These are phyloP conservation scores for Penicillium flavigenum DNA, from an alignment of 495 filamentous ascomycete species.

Conservation along the genomic window DNA sequence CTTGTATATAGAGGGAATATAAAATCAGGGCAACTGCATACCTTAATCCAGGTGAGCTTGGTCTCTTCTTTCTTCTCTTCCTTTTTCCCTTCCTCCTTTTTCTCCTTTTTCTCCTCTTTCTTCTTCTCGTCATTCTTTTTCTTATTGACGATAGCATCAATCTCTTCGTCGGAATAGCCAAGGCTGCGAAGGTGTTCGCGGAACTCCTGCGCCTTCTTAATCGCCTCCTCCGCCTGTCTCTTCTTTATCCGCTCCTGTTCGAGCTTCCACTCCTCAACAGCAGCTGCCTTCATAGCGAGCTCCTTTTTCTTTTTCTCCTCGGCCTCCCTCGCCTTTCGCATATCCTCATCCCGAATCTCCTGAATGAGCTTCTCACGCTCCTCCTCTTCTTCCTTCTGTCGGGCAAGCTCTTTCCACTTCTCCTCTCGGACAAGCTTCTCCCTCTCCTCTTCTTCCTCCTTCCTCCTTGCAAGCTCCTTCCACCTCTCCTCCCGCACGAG, in stretches of 20 bases:
- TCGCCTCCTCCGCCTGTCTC: constrained; percentile 32
- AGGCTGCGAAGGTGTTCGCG: constrained; percentile 37
- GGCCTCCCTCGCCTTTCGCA: constrained; percentile 30
- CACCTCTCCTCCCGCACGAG: constrained; percentile 25
- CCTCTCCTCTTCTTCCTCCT: constrained; percentile 15
- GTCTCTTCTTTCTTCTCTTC: constrained; percentile 51
- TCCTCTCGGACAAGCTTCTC: constrained; percentile 24
- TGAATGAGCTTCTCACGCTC: constrained; percentile 22
- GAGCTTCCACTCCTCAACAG: constrained; percentile 43
- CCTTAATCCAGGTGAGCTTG: constrained; percentile 54
- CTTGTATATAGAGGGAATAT: not conserved
- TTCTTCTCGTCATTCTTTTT: constrained; percentile 57
- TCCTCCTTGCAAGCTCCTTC: constrained; percentile 19
- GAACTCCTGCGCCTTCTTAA: constrained; percentile 51
- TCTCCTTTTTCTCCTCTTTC: constrained; percentile 42
- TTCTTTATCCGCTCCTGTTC: constrained; percentile 47
- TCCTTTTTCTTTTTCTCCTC: constrained; percentile 32
- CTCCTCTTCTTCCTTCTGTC: constrained; percentile 21
- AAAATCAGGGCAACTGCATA: constrained; percentile 20
- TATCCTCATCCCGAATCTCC: constrained; percentile 27
- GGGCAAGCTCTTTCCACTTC: constrained; percentile 23
- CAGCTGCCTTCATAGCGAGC: constrained; percentile 30
- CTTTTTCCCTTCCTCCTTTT: constrained; percentile 43
- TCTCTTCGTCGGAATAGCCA: constrained; percentile 47
- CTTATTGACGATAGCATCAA: constrained; percentile 57